Conservation (phyloP, 495 filamentous ascomycete species). For the Penicillium odoratum region DNA sequence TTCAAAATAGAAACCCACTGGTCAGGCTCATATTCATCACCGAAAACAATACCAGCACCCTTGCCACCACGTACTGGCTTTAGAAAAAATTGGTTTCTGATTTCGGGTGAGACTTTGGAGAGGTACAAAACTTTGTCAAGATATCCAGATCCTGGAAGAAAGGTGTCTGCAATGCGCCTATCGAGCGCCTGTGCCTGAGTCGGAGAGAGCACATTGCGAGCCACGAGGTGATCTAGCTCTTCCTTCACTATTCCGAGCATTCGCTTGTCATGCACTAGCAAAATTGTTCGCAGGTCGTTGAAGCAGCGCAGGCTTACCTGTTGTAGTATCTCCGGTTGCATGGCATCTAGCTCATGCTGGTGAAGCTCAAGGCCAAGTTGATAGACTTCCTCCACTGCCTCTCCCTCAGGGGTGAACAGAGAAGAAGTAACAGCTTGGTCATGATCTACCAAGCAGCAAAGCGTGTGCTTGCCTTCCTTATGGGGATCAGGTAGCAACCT, state of each 20-base stretch:
- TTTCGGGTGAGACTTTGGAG: background rate
- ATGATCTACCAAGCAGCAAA: too few relatives aligned
- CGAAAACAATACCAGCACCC: conserved; percentile 45
- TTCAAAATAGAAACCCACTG: background rate
- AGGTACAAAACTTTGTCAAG: conserved; percentile 9
- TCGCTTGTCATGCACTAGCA: conserved; percentile 47
- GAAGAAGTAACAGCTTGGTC: too few relatives aligned
- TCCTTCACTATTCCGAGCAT: conserved; percentile 45
- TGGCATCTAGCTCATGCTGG: conserved; percentile 37
- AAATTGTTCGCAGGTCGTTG: conserved; percentile 45
- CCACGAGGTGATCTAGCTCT: conserved; percentile 33
- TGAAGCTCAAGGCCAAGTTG: conserved; percentile 46
- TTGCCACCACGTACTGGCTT: conserved; percentile 40
- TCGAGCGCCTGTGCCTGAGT: background rate
- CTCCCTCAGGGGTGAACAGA: conserved; percentile 9
- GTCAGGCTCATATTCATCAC: conserved; percentile 22
- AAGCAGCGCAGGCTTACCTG: conserved; percentile 38
- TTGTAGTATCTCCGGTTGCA: conserved; percentile 31
- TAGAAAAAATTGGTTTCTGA: conserved; percentile 35
- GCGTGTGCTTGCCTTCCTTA: too few relatives aligned
- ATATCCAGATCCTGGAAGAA: conserved; percentile 23
- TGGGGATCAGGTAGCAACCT: too few relatives aligned
- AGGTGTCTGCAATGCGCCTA: conserved; percentile 22
- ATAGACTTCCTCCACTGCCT: conserved; percentile 35
- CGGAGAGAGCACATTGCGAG: conserved; percentile 22